Base-by-base conservation (phyloP, 2,329 filamentous ascomycete genomes). In the Dothideomycetes sp. region DNA sequence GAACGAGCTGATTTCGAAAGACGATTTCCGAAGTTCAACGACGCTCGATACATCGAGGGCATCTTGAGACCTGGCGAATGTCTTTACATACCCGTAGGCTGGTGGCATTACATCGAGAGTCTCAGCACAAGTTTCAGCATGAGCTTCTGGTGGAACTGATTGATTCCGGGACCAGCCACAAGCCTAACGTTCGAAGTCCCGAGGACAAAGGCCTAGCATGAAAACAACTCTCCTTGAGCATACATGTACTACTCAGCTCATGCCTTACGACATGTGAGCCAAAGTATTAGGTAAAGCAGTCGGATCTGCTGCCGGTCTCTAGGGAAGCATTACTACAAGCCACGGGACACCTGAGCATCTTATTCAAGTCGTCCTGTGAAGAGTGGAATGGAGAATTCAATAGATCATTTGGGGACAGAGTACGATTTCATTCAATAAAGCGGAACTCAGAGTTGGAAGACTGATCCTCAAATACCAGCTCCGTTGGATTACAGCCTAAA, bases 71-170 rank as follows among this genome's bases (percentile, higher is more conserved):
- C 83, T 1, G 91, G 89, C 0, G 87, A 98, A 38, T 82, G 79
- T 47, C 57, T 98, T 38, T 91, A 94, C 56, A 84, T 98, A 38
- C 91, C 91, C 0, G 72, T 85, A 4, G 91, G 89, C 1, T 98
- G 91, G 89, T 98, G 91, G 91, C 91, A 98, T 66, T 96, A 95
- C 60, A 84, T 96, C 3, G 72, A 84, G 44, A 86, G 86, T 36
- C 57, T 96, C 52, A 86, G 77, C 41, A 76, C 84, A 15, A 94
- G 89, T 55, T 88, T 94, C 54, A 95, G 88, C 49, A 87, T 96
- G 10, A 95, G 87, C 55, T 96, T 95, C 55, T 98, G 91, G 91
- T 98, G 85, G 83, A 82, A 84, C 46, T 73, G 53, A 60, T 29
- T 24, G 7, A 7, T 7, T 7, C 22, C 22, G 7, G 7, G 22